phyloP scores from a whole-genome alignment of 345 rosid genomes.

The Turnera subulata region DNA sequence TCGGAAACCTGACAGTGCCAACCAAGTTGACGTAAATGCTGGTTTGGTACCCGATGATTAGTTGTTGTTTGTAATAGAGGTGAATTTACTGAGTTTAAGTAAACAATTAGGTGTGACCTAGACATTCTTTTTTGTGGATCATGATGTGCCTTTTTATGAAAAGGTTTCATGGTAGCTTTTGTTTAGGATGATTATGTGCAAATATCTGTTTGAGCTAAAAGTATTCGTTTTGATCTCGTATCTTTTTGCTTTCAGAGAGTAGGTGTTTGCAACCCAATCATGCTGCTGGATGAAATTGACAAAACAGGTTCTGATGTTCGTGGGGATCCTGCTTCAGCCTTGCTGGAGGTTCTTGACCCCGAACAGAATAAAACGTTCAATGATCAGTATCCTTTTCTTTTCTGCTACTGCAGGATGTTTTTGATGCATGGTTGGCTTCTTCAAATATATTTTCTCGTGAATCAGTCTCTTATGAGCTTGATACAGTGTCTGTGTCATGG shows the following conservation, averaged over 20 bases:
- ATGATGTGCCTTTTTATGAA: too few relatives aligned
- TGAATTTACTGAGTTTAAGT: too few relatives aligned
- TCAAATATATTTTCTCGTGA: background rate
- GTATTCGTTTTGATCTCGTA: conserved; percentile 3
- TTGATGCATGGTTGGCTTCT: conserved; percentile 1
- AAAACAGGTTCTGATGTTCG: conserved; percentile 97
- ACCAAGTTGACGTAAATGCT: too few relatives aligned
- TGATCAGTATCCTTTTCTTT: conserved; percentile 90
- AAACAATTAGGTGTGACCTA: too few relatives aligned
- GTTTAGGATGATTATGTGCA: background rate
- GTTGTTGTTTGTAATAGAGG: too few relatives aligned
- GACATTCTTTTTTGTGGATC: too few relatives aligned
- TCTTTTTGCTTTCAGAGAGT: conserved; percentile 59
- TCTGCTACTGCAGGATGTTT: conserved; percentile 8
- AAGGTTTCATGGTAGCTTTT: too few relatives aligned
- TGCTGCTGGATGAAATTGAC: conserved; percentile 97
- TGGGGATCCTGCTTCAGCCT: conserved; percentile 98
- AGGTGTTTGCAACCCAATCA: conserved; percentile 96
- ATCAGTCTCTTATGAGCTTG: too few relatives aligned
- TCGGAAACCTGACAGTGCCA: too few relatives aligned
- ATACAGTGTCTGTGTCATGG: background rate
- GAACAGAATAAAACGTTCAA: conserved; percentile 90
- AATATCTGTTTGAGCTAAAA: conserved; percentile 1
- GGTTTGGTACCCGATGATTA: too few relatives aligned
- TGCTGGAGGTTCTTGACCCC: conserved; percentile 97